These are phyloP conservation scores for Isochrysis galbana DNA, from an alignment of 78 protist genomes.

Conservation along the genomic window DNA sequence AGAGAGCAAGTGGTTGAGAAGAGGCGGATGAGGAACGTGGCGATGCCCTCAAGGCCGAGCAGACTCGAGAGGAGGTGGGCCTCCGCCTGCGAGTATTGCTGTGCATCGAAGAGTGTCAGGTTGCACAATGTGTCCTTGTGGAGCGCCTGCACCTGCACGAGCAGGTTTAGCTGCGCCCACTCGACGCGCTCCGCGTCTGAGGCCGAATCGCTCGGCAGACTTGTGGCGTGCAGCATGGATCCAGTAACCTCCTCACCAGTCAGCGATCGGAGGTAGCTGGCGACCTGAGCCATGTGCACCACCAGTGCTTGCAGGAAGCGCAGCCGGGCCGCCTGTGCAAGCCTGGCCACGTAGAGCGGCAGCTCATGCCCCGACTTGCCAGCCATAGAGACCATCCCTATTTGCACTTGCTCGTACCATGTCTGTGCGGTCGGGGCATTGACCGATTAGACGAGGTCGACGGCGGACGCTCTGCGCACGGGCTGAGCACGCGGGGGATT, in stretches of 20 bases:
- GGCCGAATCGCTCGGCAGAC: neutral
- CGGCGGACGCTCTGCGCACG: neutral
- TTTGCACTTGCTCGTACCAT: neutral
- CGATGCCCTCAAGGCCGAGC: neutral
- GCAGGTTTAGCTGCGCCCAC: conserved; percentile 13
- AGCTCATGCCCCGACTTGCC: neutral
- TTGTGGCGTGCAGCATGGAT: neutral
- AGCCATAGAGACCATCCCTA: neutral
- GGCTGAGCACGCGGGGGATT: neutral
- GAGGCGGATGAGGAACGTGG: neutral
- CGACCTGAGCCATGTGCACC: neutral
- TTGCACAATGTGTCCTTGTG: neutral
- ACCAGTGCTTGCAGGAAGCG: neutral
- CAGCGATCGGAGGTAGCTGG: neutral
- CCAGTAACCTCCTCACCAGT: neutral
- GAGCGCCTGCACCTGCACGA: neutral
- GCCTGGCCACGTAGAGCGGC: neutral
- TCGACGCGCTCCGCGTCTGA: neutral
- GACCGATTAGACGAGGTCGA: neutral
- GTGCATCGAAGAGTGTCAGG: neutral
- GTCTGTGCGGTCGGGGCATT: neutral
- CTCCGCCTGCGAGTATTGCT: neutral
- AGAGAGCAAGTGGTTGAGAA: neutral
- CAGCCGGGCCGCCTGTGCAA: neutral
- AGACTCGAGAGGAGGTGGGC: neutral